Percentiles rank a stretch among this genome's conserved stretches.
Conservation (phyloP, 768 basidiomycete species). For the Trametes sanguinea region DNA sequence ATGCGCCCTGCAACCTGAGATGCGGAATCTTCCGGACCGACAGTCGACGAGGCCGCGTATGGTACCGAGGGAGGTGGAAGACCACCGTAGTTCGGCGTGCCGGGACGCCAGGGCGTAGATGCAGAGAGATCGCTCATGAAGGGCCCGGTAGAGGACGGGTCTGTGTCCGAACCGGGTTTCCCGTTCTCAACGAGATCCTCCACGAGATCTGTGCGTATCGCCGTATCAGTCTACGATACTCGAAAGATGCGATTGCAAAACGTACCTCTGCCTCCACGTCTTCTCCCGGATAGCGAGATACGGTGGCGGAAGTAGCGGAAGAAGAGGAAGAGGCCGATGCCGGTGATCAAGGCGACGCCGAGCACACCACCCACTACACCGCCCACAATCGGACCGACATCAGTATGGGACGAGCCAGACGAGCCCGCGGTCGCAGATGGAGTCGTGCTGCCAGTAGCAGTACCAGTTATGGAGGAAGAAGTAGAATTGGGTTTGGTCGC, state of each 20-base stretch:
- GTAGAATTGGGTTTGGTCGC: conserved; percentile 6
- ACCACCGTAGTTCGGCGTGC: neutral
- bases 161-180: conserved; percentile 1
- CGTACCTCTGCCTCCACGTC: conserved; percentile 3
- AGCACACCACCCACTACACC: conserved; percentile 26
- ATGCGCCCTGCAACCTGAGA: conserved; percentile 15
- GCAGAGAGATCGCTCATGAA: neutral
- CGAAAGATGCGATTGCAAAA: neutral
- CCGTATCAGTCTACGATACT: neutral
- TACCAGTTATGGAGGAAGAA: neutral
- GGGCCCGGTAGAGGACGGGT: neutral
- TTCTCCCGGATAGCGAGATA: conserved; percentile 21
- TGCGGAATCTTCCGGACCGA: conserved; percentile 17
- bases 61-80: neutral
- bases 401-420: conserved; percentile 4
- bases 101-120: conserved; percentile 3
- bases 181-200: conserved; percentile 4
- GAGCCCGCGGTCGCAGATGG: neutral
- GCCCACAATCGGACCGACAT: conserved; percentile 25
- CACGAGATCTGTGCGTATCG: conserved; percentile 1
- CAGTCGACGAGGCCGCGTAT: neutral
- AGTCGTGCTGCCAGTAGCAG: neutral
- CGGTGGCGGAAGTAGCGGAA: conserved; percentile 18
- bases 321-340: conserved; percentile 14
- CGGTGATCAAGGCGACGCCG: conserved; percentile 6